Percentiles rank a stretch among this genome's conserved stretches.
These are phyloP conservation scores for Infundibulicybe gibba DNA, from an alignment of 768 basidiomycete species.

Conservation along the genomic window DNA sequence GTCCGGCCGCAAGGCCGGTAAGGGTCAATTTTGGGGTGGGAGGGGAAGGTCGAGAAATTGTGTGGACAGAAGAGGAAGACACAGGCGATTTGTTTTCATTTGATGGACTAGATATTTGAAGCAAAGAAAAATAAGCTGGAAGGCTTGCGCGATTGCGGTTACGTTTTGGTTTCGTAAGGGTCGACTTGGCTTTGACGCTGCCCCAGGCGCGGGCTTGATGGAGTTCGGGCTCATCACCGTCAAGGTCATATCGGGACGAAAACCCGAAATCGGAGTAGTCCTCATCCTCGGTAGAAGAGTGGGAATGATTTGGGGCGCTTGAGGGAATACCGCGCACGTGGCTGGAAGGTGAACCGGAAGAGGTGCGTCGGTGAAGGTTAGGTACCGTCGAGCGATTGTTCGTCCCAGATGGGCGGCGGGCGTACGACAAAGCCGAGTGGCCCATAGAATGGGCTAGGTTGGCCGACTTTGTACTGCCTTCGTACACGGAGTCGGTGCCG, in stretches of 20 bases:
- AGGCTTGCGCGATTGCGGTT: conserved; percentile 69
- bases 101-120: conserved; percentile 45
- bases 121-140: conserved; percentile 72
- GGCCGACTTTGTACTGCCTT: conserved; percentile 40
- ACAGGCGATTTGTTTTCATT: conserved; percentile 32
- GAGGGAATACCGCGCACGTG: conserved; percentile 36
- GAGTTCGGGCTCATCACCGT: conserved; percentile 24
- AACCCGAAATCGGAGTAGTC: conserved; percentile 35
- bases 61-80: conserved; percentile 45
- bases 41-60: conserved; percentile 48
- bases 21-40: conserved; percentile 55
- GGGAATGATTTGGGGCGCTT: conserved; percentile 38
- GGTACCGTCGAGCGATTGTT: conserved; percentile 65
- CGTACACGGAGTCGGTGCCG: conserved; percentile 32
- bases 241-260: conserved; percentile 32
- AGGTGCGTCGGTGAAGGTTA: conserved; percentile 48
- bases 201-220: conserved; percentile 19
- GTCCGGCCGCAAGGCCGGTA: conserved; percentile 18
- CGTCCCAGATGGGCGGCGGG: conserved; percentile 67
- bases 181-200: conserved; percentile 17
- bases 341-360: conserved; percentile 36
- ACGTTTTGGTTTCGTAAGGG: conserved; percentile 38
- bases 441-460: conserved; percentile 28
- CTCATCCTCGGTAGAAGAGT: conserved; percentile 40
- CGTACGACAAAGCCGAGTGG: conserved; percentile 54